phyloP scores from a whole-genome alignment of 805 yeast genomes.

The Ogataea nakhonphanomensis region DNA sequence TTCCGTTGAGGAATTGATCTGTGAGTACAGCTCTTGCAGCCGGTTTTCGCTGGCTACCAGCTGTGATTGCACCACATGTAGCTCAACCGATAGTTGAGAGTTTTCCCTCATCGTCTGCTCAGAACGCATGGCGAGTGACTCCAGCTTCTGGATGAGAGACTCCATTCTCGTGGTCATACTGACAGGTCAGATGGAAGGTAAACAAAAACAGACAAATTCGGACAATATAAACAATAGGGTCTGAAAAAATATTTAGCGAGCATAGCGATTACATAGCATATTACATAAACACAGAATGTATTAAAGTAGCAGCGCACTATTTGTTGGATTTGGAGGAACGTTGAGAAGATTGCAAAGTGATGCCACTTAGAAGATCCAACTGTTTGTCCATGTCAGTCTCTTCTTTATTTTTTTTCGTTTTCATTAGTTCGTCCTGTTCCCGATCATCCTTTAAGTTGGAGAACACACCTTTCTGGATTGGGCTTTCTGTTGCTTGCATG shows the following conservation, averaged over 20 bases:
- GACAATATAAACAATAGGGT: constrained; percentile 9
- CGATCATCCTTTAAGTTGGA: constrained; percentile 39
- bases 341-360: constrained; percentile 28
- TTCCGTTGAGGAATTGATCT: constrained; percentile 26
- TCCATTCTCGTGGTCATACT: constrained; percentile 10
- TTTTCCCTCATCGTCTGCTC: constrained; percentile 16
- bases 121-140: constrained; percentile 17
- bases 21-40: constrained; percentile 23
- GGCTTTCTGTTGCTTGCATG: constrained; percentile 6
- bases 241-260: neutral
- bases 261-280: too few species aligned
- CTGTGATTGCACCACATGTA: constrained; percentile 18
- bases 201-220: constrained; percentile 10
- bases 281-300: neutral
- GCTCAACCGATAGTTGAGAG: constrained; percentile 12
- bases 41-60: constrained; percentile 20
- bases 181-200: constrained; percentile 11
- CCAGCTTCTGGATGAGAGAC: constrained; percentile 16
- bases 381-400: constrained; percentile 43
- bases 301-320: too few species aligned
- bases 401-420: constrained; percentile 25
- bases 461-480: constrained; percentile 27
- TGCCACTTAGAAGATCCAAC: constrained; percentile 45
- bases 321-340: neutral
- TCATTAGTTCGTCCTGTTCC: constrained; percentile 34